Conservation (phyloP, 345 rosid genomes). For the Psidium guajava region DNA sequence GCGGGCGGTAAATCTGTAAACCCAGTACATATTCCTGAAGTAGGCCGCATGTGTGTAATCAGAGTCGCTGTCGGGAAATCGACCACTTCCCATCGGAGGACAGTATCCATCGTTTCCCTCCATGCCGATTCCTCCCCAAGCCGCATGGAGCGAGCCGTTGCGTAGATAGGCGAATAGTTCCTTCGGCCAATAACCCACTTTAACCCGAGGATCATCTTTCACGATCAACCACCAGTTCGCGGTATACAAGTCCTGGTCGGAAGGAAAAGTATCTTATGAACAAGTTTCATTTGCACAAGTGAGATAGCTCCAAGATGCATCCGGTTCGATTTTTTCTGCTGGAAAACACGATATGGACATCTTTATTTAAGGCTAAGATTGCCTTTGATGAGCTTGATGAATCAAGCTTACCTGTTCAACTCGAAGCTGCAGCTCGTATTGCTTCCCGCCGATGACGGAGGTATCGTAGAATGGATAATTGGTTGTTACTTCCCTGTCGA, state of each 20-base stretch:
- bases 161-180: neutral
- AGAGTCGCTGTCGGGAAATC: neutral
- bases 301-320: neutral
- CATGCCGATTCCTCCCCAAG: neutral
- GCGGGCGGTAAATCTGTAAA: neutral
- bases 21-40: neutral
- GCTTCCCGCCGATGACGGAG: neutral
- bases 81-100: neutral
- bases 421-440: neutral
- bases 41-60: neutral
- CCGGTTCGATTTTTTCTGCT: neutral
- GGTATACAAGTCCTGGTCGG: neutral
- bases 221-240: neutral
- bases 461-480: neutral
- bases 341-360: neutral
- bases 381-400: neutral
- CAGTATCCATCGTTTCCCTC: neutral
- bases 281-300: neutral
- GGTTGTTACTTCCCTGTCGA: neutral
- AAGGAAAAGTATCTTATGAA: neutral
- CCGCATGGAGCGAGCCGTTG: neutral
- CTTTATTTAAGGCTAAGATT: neutral
- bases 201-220: neutral
- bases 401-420: neutral
- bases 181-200: neutral